Conservation (phyloP, 768 basidiomycete species). For the Kwoniella europaea region DNA sequence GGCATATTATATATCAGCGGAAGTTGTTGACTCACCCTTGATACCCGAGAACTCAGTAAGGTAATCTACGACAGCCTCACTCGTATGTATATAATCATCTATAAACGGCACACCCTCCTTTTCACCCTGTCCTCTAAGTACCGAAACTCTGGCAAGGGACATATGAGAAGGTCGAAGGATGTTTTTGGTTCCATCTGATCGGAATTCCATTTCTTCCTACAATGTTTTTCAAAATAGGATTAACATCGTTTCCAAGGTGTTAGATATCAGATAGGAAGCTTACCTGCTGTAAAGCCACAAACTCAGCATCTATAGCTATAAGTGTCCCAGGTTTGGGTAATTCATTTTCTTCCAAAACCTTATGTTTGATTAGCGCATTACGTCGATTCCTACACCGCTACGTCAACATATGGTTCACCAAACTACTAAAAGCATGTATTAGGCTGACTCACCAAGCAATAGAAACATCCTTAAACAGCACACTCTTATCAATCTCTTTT, state of each 20-base stretch:
- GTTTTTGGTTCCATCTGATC: conserved; percentile 92
- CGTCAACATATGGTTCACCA: background rate
- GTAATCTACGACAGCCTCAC: conserved; percentile 93
- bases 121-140: conserved; percentile 80
- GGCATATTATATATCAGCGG: too few relatives aligned
- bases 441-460: conserved; percentile 71
- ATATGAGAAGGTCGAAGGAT: conserved; percentile 88
- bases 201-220: conserved; percentile 91
- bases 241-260: too few relatives aligned
- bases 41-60: conserved; percentile 97
- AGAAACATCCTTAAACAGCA: conserved; percentile 82
- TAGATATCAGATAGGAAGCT: conserved; percentile 10
- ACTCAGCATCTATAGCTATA: conserved; percentile 96
- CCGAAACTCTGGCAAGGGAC: conserved; percentile 92
- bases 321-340: conserved; percentile 82
- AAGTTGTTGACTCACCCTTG: conserved; percentile 66
- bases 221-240: background rate
- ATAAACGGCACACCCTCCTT: conserved; percentile 89
- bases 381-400: conserved; percentile 72
- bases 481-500: conserved; percentile 70
- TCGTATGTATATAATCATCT: conserved; percentile 97
- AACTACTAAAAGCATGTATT: too few relatives aligned
- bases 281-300: conserved; percentile 94
- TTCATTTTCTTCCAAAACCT: conserved; percentile 72
- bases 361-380: conserved; percentile 73